Base-by-base conservation (phyloP, 78 protist species). In the Dictyostelium capitatum region DNA sequence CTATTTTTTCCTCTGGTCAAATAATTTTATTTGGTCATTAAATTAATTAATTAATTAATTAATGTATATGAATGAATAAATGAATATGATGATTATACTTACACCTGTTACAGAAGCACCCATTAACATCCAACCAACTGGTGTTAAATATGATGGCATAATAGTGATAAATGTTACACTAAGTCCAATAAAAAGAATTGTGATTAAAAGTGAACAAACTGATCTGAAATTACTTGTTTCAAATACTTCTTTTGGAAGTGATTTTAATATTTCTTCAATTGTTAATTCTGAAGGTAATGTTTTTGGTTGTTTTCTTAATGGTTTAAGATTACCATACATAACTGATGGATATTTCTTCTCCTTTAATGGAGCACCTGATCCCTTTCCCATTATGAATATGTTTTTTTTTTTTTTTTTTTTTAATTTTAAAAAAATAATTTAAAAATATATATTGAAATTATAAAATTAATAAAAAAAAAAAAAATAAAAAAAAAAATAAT, bases 51-150 rank as follows among this genome's bases (percentile, higher is more conserved):
- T n/a, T n/a, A n/a, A n/a, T n/a, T n/a, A 12, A 30, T 14, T 11
- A 64, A 64, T 25, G 28, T 23, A 50, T 50, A 50, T 4, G 4
- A 19, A 46, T 43, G 2, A 30, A 30, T 50, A 41, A 17, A 51
- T 50, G 51, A 75, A n/a, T 3, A 59, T n/a, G 1, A 7, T 20
- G 25, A n/a, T n/a, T n/a, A 8, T 74, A 84, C 91, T 48, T 84
- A 84, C 91, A 84, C 91, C 91, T 15, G 91, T 84, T 14, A 84
- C 79, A n/a, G 91, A 84, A 14, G 91, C 91, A 74, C 91, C 91
- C 32, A 79, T 70, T 25, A 87, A 20, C 77, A 87, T 75, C 92
- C 92, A 87, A 77, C 92, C 92, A 19, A 87, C 56, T 87, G 92
- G 92, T 6, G 65, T 74, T 10, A 87, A 59, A n/a, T 77, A 87